Conservation (phyloP, 2,329 filamentous ascomycete genomes). For the Westerdykella aurantiaca region DNA sequence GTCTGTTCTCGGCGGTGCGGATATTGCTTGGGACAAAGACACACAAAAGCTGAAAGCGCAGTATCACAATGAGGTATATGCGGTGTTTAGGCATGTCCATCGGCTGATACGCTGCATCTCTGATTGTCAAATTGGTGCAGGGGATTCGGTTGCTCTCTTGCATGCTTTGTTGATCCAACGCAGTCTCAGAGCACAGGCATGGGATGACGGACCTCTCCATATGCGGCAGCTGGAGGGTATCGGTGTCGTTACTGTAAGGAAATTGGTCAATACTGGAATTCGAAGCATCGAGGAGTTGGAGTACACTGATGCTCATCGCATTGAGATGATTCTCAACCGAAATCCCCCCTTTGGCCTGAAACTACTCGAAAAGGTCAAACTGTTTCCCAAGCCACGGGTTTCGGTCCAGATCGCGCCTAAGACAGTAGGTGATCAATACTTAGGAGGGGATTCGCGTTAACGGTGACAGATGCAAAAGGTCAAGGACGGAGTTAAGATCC, state of each 20-base stretch:
- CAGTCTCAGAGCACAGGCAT: constrained; percentile 66
- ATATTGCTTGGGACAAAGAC: constrained; percentile 50
- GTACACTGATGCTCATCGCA: constrained; percentile 59
- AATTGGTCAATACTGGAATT: constrained; percentile 65
- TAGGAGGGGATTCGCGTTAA: too few relatives aligned
- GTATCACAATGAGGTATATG: constrained; percentile 54
- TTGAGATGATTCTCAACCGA: constrained; percentile 70
- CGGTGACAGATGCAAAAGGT: too few relatives aligned
- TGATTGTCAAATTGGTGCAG: constrained; percentile 59
- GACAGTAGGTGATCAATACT: constrained; percentile 34
- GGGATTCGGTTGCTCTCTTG: constrained; percentile 62
- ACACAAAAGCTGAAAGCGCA: constrained; percentile 51
- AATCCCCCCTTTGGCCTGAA: constrained; percentile 79
- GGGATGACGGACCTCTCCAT: constrained; percentile 78
- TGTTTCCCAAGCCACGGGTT: constrained; percentile 65
- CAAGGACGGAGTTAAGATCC: constrained; percentile 48
- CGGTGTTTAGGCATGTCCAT: constrained; percentile 63
- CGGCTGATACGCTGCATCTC: constrained; percentile 69
- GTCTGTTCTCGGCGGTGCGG: constrained; percentile 61
- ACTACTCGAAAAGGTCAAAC: constrained; percentile 57
- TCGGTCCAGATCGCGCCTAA: constrained; percentile 48
- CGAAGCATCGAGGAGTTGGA: constrained; percentile 66
- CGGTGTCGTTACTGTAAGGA: constrained; percentile 68
- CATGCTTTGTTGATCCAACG: constrained; percentile 72
- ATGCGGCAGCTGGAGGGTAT: constrained; percentile 77